phyloP scores from a whole-genome alignment of 148 eudicot genomes.

The Beta vulgaris region DNA sequence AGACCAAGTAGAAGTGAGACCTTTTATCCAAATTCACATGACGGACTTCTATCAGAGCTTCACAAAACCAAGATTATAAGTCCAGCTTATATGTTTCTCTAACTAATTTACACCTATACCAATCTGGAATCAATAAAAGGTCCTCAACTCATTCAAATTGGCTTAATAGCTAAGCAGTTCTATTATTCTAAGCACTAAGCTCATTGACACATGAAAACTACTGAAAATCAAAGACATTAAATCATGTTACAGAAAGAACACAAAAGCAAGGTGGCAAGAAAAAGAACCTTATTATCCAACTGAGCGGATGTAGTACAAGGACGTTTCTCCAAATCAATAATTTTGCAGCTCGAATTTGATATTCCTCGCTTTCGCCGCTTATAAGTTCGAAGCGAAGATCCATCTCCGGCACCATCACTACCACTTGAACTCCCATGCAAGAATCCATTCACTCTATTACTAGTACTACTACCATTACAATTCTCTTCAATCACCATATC shows the following conservation, averaged over 20 bases:
- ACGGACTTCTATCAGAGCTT: not conserved
- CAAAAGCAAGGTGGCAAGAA: not conserved
- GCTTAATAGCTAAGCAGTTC: no score
- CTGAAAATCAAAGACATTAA: not conserved
- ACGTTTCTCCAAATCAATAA: slow-evolving; percentile 26
- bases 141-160: not conserved
- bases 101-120: not conserved
- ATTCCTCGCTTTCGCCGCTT: slow-evolving; percentile 38
- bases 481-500: slow-evolving; percentile 18
- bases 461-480: not conserved
- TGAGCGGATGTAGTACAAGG: slow-evolving; percentile 18
- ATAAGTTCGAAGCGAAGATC: slow-evolving; percentile 36
- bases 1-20: not conserved
- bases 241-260: not conserved
- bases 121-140: no score
- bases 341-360: slow-evolving; percentile 14
- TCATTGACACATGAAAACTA: not conserved
- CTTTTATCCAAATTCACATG: not conserved
- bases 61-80: not conserved
- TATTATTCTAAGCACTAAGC: no score
- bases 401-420: slow-evolving; percentile 24
- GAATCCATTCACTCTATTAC: slow-evolving; percentile 15
- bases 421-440: slow-evolving; percentile 30
- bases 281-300: slow-evolving; percentile 32
- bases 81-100: not conserved